Evolutionary conservation across 2,329 filamentous ascomycete species (phyloP), one percentile per base, ranked within the genome.

Genomic region (Ploettnerulaceae sp.): DNA sequence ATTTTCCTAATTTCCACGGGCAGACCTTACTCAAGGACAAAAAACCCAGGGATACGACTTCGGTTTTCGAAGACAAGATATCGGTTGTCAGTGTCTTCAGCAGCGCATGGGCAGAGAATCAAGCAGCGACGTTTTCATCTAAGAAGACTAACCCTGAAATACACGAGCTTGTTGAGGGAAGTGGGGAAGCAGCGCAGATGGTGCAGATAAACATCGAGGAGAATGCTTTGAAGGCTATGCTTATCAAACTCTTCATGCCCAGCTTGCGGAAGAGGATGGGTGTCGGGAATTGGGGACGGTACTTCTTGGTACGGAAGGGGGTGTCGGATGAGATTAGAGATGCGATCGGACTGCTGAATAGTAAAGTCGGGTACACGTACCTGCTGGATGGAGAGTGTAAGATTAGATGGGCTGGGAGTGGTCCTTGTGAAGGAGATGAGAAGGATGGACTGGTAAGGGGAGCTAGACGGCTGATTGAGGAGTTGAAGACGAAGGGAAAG

Each of bases 381-480:
- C 74, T 98, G 37, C 74, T 98, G 48, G 93, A 98, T 65, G 74
- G 82, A 52, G 75, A 90, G 54, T 95, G 89, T 66, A 86, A 82
- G 68, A 94, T 98, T 57, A 79, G 93, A 47, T 98, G 93, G 93
- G 93, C 91, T 0, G 93, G 87, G 3, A 95, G 89, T 61, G 87
- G 83, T 9, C 64, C 74, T 36, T 79, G 82, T 35, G 74, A 81
- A 52, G 75, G 75, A 0, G 76, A 77, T 14, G 88, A 94, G 70
- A 75, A 73, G 54, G 75, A 82, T 43, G 77, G 80, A 32, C 63
- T 94, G 62, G 77, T 79, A 31, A 85, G 72, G 64, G 81, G 82
- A 3, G 62, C 88, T 32, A 72, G 69, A 58, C 76, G 77, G 55
- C 64, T 93, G 45, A 65, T 87, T 38, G 71, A 75, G 1, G 83